Conservation (phyloP, 1,284 basidiomycete species). For the Phylloporus sp. region DNA sequence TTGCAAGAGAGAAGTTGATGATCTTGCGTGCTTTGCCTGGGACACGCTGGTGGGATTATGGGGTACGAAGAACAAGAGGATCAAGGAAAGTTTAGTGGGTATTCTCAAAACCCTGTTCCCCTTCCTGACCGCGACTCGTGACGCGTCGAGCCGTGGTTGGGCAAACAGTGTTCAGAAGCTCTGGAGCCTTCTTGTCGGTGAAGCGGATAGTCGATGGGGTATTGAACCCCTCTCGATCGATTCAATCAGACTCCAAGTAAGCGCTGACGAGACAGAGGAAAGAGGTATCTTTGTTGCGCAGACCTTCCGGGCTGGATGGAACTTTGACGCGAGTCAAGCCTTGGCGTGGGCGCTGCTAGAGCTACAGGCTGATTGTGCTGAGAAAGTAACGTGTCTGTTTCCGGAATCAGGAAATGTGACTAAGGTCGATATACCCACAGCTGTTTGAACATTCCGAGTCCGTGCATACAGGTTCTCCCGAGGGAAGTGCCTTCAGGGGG, state of each 20-base stretch:
- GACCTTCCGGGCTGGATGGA: conserved; percentile 76
- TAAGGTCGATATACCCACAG: conserved; percentile 46
- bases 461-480: conserved; percentile 48
- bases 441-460: conserved; percentile 70
- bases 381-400: conserved; percentile 57
- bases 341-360: conserved; percentile 84
- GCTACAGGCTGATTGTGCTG: conserved; percentile 83
- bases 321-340: conserved; percentile 76
- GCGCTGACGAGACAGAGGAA: conserved; percentile 26
- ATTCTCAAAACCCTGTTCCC: conserved; percentile 77
- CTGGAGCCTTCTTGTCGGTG: conserved; percentile 62
- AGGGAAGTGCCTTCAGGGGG: conserved; percentile 35
- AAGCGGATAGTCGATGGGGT: conserved; percentile 71
- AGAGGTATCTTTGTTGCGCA: conserved; percentile 60
- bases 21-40: conserved; percentile 71
- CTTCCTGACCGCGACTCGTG: conserved; percentile 58
- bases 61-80: conserved; percentile 74
- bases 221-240: conserved; percentile 71
- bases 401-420: conserved; percentile 12
- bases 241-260: conserved; percentile 61
- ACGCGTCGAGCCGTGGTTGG: conserved; percentile 32
- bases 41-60: conserved; percentile 73
- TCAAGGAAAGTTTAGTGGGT: conserved; percentile 75
- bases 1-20: conserved; percentile 60
- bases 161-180: conserved; percentile 59